Evolutionary conservation across 345 rosid species (phyloP), one percentile per base, ranked within the genome.

Genomic region (Salix suchowensis): DNA sequence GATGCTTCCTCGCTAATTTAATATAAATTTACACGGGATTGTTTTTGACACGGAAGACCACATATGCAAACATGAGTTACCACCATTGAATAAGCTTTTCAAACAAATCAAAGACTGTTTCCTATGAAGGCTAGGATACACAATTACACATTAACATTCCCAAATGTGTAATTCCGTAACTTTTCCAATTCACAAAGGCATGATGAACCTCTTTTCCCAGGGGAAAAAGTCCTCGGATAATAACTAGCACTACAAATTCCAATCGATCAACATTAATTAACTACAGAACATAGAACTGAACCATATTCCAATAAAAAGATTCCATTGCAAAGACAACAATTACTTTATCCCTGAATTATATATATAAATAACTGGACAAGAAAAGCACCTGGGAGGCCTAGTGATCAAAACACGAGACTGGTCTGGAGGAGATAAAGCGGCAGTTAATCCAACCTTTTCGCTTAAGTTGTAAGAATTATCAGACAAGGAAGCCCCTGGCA

Each of bases 301-400:
- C 16, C 54, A 15, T 48, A 48, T 4, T 15, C 54, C 54, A 48
- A 48, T 48, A 16, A 48, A 48, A 16, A 48, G 21, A 48, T 16
- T 48, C 54, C 16, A 48, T 48, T 48, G 16, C 16, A 48, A 48
- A 48, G 54, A 16, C 54, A 48, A 48, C 21, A 48, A 48, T 16
- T 15, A 48, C 52, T 46, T 46, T 46, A 46, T 46, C 52, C 18
- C 52, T 14, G 18, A 46, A 14, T 46, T 46, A 34, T 4, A 34
- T 5, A 34, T 5, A 34, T 5, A 34, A 0, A 34, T 1, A 48
- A 48, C 21, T 15, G 54, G 54, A 48, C 54, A 48, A 48, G 54
- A 48, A 44, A 26, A 64, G 24, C 55, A 91, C 93, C 89, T 88
- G n/a, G 91, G 79, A 76, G 88, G 82, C 76, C 87, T 86, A 71